These are phyloP conservation scores for Candida jianshihensis DNA, from an alignment of 805 yeast species.

Conservation along the genomic window DNA sequence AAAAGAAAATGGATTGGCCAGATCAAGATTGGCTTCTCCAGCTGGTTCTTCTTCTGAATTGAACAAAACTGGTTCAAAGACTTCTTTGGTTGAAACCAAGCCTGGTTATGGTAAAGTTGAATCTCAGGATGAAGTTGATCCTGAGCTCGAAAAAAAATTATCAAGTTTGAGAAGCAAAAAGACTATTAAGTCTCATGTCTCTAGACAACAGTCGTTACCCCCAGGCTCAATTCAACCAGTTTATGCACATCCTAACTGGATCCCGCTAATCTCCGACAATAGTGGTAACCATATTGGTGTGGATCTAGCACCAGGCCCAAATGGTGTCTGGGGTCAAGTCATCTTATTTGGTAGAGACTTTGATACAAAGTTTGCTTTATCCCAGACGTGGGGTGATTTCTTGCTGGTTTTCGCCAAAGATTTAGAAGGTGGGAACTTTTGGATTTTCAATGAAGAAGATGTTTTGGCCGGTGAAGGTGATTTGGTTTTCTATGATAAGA, in stretches of 20 bases:
- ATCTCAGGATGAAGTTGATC: slow-evolving; percentile 9
- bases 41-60: slow-evolving; percentile 19
- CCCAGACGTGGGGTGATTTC: slow-evolving; percentile 87
- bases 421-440: slow-evolving; percentile 77
- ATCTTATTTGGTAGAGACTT: slow-evolving; percentile 91
- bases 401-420: slow-evolving; percentile 78
- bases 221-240: slow-evolving; percentile 63
- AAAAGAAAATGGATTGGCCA: slow-evolving; percentile 14
- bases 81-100: slow-evolving; percentile 21
- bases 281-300: slow-evolving; percentile 90
- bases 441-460: slow-evolving; percentile 59
- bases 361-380: slow-evolving; percentile 82
- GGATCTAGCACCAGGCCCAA: slow-evolving; percentile 76
- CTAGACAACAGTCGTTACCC: slow-evolving; percentile 67
- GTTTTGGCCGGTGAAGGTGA: slow-evolving; percentile 69
- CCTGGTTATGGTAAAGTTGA: slow-evolving; percentile 23
- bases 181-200: slow-evolving; percentile 35
- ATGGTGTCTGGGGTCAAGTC: slow-evolving; percentile 84
- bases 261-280: slow-evolving; percentile 82
- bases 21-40: slow-evolving; percentile 20
- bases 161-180: slow-evolving; percentile 13
- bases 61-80: slow-evolving; percentile 14
- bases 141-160: slow-evolving; percentile 15
- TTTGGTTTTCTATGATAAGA: slow-evolving; percentile 59
- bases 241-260: slow-evolving; percentile 90